Conservation (phyloP, 257 asterid genomes). For the Solanum rostratum region DNA sequence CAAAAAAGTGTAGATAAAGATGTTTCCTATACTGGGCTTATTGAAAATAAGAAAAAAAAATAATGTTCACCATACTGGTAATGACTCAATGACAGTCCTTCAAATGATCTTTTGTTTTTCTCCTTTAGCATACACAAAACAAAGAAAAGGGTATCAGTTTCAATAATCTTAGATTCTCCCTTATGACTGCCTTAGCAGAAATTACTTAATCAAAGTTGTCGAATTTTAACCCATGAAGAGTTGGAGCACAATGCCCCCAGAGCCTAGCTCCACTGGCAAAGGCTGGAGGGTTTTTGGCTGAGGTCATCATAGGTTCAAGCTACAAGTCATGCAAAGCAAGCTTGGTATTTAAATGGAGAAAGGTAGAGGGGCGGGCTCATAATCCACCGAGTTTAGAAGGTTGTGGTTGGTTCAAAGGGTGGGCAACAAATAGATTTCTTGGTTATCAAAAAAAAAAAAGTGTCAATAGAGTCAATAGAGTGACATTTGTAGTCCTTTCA, state of each 20-base stretch:
- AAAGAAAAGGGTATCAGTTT: neutral
- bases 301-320: too few species aligned
- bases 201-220: neutral
- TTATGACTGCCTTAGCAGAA: neutral
- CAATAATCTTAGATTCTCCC: neutral
- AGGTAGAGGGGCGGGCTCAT: too few species aligned
- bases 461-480: neutral
- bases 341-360: too few species aligned
- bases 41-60: neutral
- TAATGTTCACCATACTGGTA: neutral
- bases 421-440: too few species aligned
- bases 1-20: neutral
- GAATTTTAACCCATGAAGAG: neutral
- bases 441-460: too few species aligned
- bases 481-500: neutral
- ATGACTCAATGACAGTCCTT: neutral
- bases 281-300: too few species aligned
- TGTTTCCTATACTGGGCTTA: neutral
- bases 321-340: too few species aligned
- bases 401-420: too few species aligned
- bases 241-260: neutral
- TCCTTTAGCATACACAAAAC: neutral
- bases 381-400: too few species aligned
- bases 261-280: too few species aligned
- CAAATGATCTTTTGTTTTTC: neutral